A percentile compares a stretch with the other conserved stretches of the same genome.
Conservation (phyloP, 1,284 basidiomycete genomes). For the Microbotryum saponariae region DNA sequence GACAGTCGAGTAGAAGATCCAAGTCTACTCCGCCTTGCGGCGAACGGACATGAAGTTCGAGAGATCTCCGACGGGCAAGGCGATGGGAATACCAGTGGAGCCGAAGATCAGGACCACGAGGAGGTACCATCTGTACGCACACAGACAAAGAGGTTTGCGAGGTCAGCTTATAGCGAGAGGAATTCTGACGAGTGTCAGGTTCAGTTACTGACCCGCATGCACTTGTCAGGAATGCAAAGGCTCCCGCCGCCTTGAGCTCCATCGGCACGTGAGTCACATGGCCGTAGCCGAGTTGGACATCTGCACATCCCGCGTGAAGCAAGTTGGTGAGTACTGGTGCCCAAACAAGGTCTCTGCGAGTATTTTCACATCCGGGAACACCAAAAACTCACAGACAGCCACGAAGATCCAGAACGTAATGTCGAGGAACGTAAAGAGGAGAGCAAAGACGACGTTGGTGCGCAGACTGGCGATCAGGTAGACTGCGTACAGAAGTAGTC, state of each 20-base stretch:
- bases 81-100: slow-evolving; percentile 29
- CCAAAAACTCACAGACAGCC: slow-evolving; percentile 10
- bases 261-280: slow-evolving; percentile 6
- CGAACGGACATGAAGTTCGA: slow-evolving; percentile 18
- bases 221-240: slow-evolving; percentile 29
- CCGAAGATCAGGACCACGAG: slow-evolving; percentile 28
- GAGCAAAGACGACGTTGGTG: slow-evolving; percentile 34
- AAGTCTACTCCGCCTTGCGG: slow-evolving; percentile 5
- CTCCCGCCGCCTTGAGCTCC: slow-evolving; percentile 29
- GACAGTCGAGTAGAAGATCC: no score
- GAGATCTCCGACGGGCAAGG: slow-evolving; percentile 34
- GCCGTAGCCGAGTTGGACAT: slow-evolving; percentile 27
- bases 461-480: slow-evolving; percentile 31
- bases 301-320: background rate
- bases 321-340: background rate
- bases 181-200: background rate
- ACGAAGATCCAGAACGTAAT: slow-evolving; percentile 30
- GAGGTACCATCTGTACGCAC: slow-evolving; percentile 17
- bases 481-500: background rate
- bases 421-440: slow-evolving; percentile 33
- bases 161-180: background rate
- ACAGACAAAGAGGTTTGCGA: background rate
- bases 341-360: background rate
- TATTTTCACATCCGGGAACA: background rate
- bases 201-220: slow-evolving; percentile 20